These are phyloP conservation scores for Berkeleyomyces basicola DNA, from an alignment of 2,329 filamentous ascomycete species.

Conservation along the genomic window DNA sequence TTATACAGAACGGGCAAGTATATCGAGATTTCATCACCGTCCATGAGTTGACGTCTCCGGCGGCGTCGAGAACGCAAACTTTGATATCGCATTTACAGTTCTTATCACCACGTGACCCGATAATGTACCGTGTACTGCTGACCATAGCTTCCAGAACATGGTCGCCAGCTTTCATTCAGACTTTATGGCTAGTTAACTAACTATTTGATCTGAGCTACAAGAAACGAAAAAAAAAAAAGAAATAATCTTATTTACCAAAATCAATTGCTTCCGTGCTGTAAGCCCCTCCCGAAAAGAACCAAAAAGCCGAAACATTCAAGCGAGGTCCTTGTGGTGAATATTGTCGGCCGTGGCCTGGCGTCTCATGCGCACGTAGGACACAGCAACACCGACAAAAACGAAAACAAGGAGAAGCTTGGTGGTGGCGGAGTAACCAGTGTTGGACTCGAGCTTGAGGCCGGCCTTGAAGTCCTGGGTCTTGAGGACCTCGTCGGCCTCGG, in stretches of 20 bases:
- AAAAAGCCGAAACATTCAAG: background rate
- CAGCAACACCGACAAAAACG: slow-evolving; percentile 11
- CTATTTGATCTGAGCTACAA: background rate
- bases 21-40: background rate
- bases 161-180: background rate
- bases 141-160: background rate
- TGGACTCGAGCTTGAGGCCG: background rate
- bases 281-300: too few species aligned
- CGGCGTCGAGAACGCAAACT: background rate
- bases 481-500: slow-evolving; percentile 9
- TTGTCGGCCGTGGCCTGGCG: background rate
- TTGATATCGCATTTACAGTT: slow-evolving; percentile 9
- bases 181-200: background rate
- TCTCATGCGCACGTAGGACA: slow-evolving; percentile 11
- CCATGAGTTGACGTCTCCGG: background rate
- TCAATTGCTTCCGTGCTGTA: too few species aligned
- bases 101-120: slow-evolving; percentile 10
- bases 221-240: background rate
- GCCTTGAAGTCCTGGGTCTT: slow-evolving; percentile 4
- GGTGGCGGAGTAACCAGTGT: slow-evolving; percentile 8
- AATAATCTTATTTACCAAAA: background rate
- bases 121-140: background rate
- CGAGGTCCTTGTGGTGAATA: slow-evolving; percentile 5
- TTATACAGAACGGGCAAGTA: background rate
- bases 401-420: slow-evolving; percentile 12